Evolutionary conservation across 768 basidiomycete species (phyloP).

Genomic region (Termitomyces sp.): DNA sequence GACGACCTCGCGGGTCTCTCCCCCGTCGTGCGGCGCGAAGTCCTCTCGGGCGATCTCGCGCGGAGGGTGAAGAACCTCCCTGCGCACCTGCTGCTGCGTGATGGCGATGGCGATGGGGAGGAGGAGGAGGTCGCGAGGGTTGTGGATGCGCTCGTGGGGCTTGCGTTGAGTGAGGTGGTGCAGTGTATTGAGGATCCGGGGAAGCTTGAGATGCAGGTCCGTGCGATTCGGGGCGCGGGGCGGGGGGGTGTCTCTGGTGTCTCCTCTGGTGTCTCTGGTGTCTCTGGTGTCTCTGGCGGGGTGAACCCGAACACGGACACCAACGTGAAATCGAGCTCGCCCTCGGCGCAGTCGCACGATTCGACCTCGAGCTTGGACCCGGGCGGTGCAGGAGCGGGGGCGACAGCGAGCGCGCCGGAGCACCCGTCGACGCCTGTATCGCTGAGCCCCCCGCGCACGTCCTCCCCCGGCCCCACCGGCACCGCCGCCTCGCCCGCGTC

Average conservation of each 20-base stretch:
- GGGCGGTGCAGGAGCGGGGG: constrained; percentile 56
- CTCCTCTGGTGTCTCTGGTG: too few species aligned
- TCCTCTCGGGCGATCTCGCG: constrained; percentile 77
- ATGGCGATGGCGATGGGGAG: too few species aligned
- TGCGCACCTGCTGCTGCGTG: too few species aligned
- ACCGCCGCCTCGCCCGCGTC: constrained; percentile 36
- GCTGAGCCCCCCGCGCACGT: constrained; percentile 73
- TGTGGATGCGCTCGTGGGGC: constrained; percentile 56
- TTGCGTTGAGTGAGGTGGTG: constrained; percentile 75
- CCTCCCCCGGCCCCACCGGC: constrained; percentile 67
- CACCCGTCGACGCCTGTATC: constrained; percentile 86
- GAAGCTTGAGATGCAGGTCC: constrained; percentile 63
- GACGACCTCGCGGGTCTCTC: constrained; percentile 79
- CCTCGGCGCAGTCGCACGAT: constrained; percentile 64
- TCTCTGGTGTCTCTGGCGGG: too few species aligned
- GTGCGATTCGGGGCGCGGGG: constrained; percentile 31
- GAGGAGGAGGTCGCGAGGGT: too few species aligned
- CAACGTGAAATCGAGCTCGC: constrained; percentile 34
- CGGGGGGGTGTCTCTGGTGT: too few species aligned
- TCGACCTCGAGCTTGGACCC: constrained; percentile 55
- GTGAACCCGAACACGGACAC: too few species aligned
- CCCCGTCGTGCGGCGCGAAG: constrained; percentile 83
- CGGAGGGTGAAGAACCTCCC: constrained; percentile 63
- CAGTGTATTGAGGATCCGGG: constrained; percentile 66
- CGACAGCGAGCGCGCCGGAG: constrained; percentile 85